These are phyloP conservation scores for Sugiyamaella novakii DNA, from an alignment of 1,139 yeast species.

Conservation along the genomic window DNA sequence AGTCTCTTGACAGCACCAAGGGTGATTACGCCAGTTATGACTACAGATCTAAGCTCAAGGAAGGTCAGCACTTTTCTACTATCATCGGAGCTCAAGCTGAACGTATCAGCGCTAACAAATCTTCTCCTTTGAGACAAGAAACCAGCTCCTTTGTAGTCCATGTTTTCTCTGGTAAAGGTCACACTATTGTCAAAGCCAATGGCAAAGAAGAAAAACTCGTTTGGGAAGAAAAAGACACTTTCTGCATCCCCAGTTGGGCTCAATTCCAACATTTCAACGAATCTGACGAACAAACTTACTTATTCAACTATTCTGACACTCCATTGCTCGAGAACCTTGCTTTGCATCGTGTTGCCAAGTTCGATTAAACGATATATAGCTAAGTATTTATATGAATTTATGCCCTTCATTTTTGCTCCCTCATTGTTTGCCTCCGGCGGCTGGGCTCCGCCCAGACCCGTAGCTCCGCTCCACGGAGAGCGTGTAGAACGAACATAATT, in stretches of 20 bases:
- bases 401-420: neutral
- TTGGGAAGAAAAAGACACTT: slow-evolving; percentile 33
- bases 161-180: slow-evolving; percentile 31
- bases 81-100: slow-evolving; percentile 35
- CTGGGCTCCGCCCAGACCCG: slow-evolving; percentile 13
- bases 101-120: slow-evolving; percentile 23
- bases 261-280: slow-evolving; percentile 31
- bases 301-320: slow-evolving; percentile 32
- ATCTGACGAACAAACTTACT: slow-evolving; percentile 21
- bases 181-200: slow-evolving; percentile 26
- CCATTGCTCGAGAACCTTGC: slow-evolving; percentile 32
- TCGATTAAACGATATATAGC: neutral
- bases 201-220: slow-evolving; percentile 22
- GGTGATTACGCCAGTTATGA: slow-evolving; percentile 29
- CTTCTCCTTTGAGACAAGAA: slow-evolving; percentile 32
- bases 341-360: slow-evolving; percentile 24
- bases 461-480: slow-evolving; percentile 1
- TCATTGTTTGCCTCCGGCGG: slow-evolving; percentile 4
- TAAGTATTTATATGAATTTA: neutral
- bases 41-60: slow-evolving; percentile 20
- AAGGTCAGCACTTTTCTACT: slow-evolving; percentile 25
- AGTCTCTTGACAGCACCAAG: slow-evolving; percentile 23
- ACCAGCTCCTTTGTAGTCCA: slow-evolving; percentile 33
- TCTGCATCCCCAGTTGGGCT: slow-evolving; percentile 36
- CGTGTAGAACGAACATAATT: no score